Evolutionary conservation across 352 stramenopile species (phyloP).

Genomic region (Phytopythium vexans): DNA sequence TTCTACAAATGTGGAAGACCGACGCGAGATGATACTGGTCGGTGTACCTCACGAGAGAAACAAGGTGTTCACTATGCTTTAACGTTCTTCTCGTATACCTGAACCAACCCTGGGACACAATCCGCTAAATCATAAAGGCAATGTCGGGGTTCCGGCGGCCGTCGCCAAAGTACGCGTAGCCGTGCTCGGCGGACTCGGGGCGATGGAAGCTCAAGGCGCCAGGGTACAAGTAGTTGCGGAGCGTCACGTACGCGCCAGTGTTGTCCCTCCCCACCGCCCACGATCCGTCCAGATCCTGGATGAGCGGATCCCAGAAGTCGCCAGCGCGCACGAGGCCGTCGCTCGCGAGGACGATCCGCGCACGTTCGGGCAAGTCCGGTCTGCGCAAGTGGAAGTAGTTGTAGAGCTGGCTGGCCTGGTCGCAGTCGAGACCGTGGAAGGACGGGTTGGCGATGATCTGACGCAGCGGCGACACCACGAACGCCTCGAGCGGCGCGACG

Average conservation of each 20-base stretch:
- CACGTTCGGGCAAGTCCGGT: conserved; percentile 55
- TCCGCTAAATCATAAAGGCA: conserved; percentile 64
- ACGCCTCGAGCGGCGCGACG: conserved; percentile 61
- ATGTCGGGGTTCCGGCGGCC: conserved; percentile 71
- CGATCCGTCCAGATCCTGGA: conserved; percentile 59
- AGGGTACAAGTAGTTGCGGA: conserved; percentile 66
- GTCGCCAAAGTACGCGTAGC: conserved; percentile 77
- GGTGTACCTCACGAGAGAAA: no score
- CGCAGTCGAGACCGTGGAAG: conserved; percentile 67
- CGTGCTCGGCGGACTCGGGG: conserved; percentile 44
- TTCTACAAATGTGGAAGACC: no score
- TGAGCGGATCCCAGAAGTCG: conserved; percentile 68
- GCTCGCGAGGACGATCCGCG: conserved; percentile 37
- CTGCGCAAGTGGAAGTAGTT: conserved; percentile 81
- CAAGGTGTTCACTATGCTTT: no score
- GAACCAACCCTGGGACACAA: background rate
- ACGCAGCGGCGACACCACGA: conserved; percentile 65
- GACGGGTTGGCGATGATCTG: conserved; percentile 63
- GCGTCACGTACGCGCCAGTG: conserved; percentile 47
- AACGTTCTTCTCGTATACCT: background rate
- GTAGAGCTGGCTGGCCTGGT: conserved; percentile 55
- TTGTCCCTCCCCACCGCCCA: conserved; percentile 70
- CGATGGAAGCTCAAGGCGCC: conserved; percentile 66
- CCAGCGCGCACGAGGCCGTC: conserved; percentile 60
- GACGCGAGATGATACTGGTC: no score